phyloP scores from a whole-genome alignment of 1,284 basidiomycete species.

The Ceratobasidium sp. region DNA sequence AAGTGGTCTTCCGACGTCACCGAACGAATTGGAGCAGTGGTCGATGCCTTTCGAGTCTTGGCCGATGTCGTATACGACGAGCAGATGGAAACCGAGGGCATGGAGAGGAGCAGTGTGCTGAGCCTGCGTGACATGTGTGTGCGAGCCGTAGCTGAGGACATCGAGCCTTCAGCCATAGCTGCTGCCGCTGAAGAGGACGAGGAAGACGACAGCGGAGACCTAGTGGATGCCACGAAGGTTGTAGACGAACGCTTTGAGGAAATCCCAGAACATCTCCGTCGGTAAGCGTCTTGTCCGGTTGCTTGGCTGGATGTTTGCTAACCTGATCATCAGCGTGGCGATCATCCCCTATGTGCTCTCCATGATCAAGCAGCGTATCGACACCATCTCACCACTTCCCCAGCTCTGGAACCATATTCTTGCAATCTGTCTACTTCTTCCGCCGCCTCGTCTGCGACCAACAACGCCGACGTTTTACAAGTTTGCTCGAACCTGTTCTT shows the following conservation, averaged over 20 bases:
- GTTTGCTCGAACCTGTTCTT: constrained; percentile 26
- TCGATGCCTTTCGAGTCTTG: constrained; percentile 26
- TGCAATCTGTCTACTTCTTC: constrained; percentile 31
- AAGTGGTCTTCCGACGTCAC: constrained; percentile 16
- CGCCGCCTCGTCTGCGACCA: constrained; percentile 10
- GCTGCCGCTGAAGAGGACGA: background rate
- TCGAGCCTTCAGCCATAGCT: constrained; percentile 15
- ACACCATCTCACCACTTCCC: constrained; percentile 24
- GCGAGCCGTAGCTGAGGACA: background rate
- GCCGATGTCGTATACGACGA: constrained; percentile 32
- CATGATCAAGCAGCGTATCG: constrained; percentile 34
- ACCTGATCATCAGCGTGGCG: background rate
- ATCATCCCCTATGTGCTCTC: constrained; percentile 34
- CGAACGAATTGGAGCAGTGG: constrained; percentile 10
- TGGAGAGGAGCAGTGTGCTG: background rate
- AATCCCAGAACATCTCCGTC: constrained; percentile 29
- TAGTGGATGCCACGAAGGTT: constrained; percentile 11
- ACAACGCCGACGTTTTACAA: constrained; percentile 7
- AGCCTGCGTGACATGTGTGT: constrained; percentile 18
- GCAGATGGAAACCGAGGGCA: background rate
- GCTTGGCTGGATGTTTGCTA: background rate
- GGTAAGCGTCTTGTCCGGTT: constrained; percentile 2
- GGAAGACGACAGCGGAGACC: constrained; percentile 2
- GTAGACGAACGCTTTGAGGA: constrained; percentile 31
- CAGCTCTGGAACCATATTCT: constrained; percentile 35